These are phyloP conservation scores for Amphichorda felina DNA, from an alignment of 2,329 filamentous ascomycete species.

Conservation along the genomic window DNA sequence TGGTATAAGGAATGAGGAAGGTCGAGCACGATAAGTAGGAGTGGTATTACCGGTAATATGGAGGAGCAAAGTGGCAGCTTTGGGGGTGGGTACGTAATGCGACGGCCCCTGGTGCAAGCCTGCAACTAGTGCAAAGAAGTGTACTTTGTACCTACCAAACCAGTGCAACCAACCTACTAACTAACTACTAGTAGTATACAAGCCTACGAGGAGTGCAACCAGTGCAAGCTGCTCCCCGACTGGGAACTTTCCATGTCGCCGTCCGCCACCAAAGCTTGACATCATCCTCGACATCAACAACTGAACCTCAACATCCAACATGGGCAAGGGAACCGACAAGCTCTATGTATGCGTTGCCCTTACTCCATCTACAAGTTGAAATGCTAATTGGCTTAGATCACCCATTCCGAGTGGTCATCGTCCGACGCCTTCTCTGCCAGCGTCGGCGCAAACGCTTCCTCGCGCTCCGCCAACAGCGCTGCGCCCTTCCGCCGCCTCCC, in stretches of 20 bases:
- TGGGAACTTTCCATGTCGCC: no score
- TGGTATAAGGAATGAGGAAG: no score
- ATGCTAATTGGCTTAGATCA: conserved; percentile 44
- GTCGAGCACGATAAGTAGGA: no score
- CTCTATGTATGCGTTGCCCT: conserved; percentile 22
- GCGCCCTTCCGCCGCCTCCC: conserved; percentile 73
- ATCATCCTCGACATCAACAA: not conserved
- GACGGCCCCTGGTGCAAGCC: not conserved
- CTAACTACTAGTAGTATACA: no score
- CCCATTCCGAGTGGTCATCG: conserved; percentile 95
- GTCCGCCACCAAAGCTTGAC: no score
- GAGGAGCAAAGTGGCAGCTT: not conserved
- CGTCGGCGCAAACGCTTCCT: conserved; percentile 53
- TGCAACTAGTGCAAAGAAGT: no score
- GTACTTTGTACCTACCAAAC: no score
- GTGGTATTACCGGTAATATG: no score
- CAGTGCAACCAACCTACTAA: no score
- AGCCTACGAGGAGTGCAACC: no score
- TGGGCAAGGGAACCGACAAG: conserved; percentile 33
- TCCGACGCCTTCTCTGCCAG: conserved; percentile 79
- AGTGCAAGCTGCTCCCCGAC: no score
- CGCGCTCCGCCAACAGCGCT: conserved; percentile 30
- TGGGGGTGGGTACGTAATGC: not conserved
- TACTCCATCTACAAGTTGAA: not conserved
- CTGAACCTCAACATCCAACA: conserved; percentile 7